Evolutionary conservation across 345 rosid genomes (phyloP).

Genomic region (Cardamine occulta): DNA sequence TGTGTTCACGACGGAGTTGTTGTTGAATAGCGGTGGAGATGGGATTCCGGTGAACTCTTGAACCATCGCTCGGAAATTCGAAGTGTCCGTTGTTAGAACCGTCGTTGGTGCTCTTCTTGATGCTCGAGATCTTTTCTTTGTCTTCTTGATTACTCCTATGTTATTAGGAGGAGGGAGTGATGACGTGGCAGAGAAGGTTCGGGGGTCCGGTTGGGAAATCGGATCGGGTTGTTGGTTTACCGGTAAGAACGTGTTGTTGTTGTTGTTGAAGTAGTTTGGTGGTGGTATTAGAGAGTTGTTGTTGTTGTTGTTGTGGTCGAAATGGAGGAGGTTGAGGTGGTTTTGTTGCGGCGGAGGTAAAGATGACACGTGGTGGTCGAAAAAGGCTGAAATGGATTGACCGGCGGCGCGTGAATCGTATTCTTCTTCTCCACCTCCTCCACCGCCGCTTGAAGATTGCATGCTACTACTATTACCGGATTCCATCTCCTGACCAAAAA

Average conservation of each 20-base stretch:
- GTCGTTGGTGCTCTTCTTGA: conserved; percentile 96
- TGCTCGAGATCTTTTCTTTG: conserved; percentile 90
- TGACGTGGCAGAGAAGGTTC: conserved; percentile 52
- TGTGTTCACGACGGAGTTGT: conserved; percentile 61
- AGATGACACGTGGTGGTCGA: conserved; percentile 48
- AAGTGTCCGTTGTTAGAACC: conserved; percentile 83
- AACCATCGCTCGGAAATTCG: conserved; percentile 96
- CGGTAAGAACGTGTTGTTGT: conserved; percentile 65
- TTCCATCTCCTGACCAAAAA: conserved; percentile 54
- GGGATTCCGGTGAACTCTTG: conserved; percentile 98
- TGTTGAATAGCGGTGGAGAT: conserved; percentile 68
- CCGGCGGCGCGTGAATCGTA: conserved; percentile 67
- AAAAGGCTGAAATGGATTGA: conserved; percentile 58
- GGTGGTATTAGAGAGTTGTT: conserved; percentile 49
- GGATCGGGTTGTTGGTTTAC: conserved; percentile 59
- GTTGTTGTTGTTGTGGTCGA: conserved; percentile 30
- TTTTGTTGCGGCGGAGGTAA: conserved; percentile 44
- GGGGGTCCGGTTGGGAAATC: conserved; percentile 51
- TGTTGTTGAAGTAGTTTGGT: conserved; percentile 62
- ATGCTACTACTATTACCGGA: conserved; percentile 83
- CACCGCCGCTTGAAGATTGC: conserved; percentile 75
- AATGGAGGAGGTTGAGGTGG: conserved; percentile 45
- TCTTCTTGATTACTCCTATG: conserved; percentile 50
- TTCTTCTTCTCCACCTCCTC: conserved; percentile 63
- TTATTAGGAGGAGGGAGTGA: conserved; percentile 44